These are phyloP conservation scores for Globisporangium megalacanthum DNA, from an alignment of 352 stramenopile species.

Conservation along the genomic window DNA sequence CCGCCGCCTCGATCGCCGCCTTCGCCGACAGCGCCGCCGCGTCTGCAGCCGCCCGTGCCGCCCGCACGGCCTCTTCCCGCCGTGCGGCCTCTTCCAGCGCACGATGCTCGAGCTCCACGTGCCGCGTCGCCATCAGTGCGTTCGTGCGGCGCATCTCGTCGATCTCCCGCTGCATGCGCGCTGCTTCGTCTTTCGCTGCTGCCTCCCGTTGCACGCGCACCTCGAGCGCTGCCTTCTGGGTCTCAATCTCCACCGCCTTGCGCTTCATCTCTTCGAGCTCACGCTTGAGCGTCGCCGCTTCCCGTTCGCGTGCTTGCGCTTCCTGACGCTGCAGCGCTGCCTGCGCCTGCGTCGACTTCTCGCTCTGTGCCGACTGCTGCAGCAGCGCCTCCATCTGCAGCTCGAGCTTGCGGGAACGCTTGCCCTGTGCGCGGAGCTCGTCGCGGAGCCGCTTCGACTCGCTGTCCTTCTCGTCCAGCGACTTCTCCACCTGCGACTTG, in stretches of 20 bases:
- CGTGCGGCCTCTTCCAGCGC: constrained; percentile 33
- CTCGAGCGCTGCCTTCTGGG: constrained; percentile 39
- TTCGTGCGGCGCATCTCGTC: constrained; percentile 46
- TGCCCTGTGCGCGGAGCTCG: constrained; percentile 52
- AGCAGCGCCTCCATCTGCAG: constrained; percentile 56
- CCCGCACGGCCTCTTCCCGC: constrained; percentile 59
- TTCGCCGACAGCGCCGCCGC: constrained; percentile 63
- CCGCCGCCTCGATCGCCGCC: constrained; percentile 60
- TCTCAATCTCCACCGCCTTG: constrained; percentile 23
- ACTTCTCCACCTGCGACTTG: constrained; percentile 57
- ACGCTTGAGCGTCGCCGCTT: constrained; percentile 32
- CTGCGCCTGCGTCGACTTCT: constrained; percentile 40
- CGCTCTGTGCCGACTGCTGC: constrained; percentile 26
- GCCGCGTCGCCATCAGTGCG: constrained; percentile 43
- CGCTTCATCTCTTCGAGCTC: constrained; percentile 58
- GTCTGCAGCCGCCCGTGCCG: constrained; percentile 51
- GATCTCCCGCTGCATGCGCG: constrained; percentile 31
- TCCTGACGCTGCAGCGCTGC: constrained; percentile 30
- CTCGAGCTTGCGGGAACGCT: constrained; percentile 46
- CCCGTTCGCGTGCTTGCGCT: constrained; percentile 32
- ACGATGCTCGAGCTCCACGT: constrained; percentile 35
- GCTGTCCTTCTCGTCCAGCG: constrained; percentile 51
- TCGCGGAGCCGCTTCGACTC: constrained; percentile 67
- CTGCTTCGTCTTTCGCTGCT: constrained; percentile 28
- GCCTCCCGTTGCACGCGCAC: constrained; percentile 26